A percentile compares a stretch with the other conserved stretches of the same genome.
phyloP scores from a whole-genome alignment of 1,284 basidiomycete genomes.

The Rhodotorula glutinis region DNA sequence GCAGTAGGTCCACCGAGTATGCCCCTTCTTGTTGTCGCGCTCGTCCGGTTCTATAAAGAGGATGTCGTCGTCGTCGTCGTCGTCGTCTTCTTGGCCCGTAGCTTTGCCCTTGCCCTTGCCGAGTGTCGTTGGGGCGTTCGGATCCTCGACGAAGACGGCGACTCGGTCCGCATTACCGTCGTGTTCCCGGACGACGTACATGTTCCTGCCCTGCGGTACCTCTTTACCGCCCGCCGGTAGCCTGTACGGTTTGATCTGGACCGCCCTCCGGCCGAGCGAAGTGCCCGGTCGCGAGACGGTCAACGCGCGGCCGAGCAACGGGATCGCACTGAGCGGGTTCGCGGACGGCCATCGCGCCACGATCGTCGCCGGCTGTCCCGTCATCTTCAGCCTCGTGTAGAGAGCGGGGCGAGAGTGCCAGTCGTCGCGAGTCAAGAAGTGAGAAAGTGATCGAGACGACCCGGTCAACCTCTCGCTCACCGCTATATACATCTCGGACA shows the following conservation, averaged over 20 bases:
- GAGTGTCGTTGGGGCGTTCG: conserved; percentile 4
- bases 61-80: conserved; percentile 1
- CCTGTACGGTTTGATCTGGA: conserved; percentile 29
- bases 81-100: background rate
- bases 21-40: background rate
- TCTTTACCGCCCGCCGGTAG: conserved; percentile 9
- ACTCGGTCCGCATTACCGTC: conserved; percentile 12
- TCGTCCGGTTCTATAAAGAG: background rate
- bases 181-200: conserved; percentile 34
- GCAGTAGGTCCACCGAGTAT: conserved; percentile 30
- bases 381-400: background rate
- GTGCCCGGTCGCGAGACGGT: conserved; percentile 10
- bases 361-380: conserved; percentile 20
- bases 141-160: conserved; percentile 34
- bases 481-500: too few relatives aligned
- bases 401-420: background rate
- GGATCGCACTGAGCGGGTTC: conserved; percentile 26
- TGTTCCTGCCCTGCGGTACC: conserved; percentile 25
- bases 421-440: too few relatives aligned
- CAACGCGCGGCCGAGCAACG: conserved; percentile 32
- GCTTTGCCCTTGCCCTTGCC: conserved; percentile 13
- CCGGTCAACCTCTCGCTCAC: too few relatives aligned
- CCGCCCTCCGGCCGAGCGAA: conserved; percentile 18
- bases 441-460: too few relatives aligned
- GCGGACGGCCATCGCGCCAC: conserved; percentile 30